Evolutionary conservation across 148 eudicot genomes (phyloP), one percentile per base, ranked within the genome.

Genomic region (Nepenthes mirabilis): DNA sequence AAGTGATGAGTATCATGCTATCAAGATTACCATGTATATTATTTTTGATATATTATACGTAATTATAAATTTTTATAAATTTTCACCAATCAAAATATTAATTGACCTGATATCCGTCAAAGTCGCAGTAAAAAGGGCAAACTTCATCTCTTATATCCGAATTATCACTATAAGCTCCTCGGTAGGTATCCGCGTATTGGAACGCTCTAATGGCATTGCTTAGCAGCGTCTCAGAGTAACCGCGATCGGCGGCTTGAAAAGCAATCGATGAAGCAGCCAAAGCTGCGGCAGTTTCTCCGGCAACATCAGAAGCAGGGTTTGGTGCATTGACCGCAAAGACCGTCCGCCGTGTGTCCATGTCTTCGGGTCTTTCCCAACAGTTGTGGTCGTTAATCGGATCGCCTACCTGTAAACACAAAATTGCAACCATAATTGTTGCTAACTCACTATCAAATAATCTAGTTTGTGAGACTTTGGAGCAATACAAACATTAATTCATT

Each of bases 331-430:
- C 96, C 1, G 69, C 65, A 66, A 86, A 93, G 1, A 78, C 84
- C 6, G 86, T 93, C 56, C 99, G 63, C 37, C 74, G 63, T 1
- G 99, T 93, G 84, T 93, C 98, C 98, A 88, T 93, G 47, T 91
- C 97, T 60, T 91, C 95, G 11, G 97, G 97, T 59, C 97, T 88
- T 61, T 93, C 99, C 99, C 96, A 93, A 64, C 96, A 93, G 62
- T 73, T 79, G 34, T 93, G 99, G 57, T 93, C 99, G 14, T 62
- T 65, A 53, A 59, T 48, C 4, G 99, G 96, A 71, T 93, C 91
- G 23, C 99, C 95, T 60, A 93, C 99, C 95, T 84, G 53, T 40
- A 23, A 23, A 23, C 23, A 23, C 23, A 23, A 23, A 23, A 23
- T 23, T 23, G 23, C 23, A 23, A 23, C 23, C 23, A 23, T 23